Evolutionary conservation across 495 filamentous ascomycete genomes (phyloP), one percentile per base, ranked within the genome.

Genomic region (Parachaetomium inaequale): DNA sequence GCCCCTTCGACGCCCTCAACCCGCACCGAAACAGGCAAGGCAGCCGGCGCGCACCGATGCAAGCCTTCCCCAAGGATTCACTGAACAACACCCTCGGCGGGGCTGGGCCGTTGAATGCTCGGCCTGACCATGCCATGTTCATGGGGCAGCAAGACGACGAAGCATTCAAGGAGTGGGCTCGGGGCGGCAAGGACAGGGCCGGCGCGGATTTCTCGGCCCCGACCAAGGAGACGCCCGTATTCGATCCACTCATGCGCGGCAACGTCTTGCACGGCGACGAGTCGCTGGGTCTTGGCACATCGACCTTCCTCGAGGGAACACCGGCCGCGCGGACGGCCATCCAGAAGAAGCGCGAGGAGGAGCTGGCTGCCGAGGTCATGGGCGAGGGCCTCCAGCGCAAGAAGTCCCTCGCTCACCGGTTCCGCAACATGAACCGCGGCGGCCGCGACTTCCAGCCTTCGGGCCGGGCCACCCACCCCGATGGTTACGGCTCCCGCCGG

Each of bases 1-100:
- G 95, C 26, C 95, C 95, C 10, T 99, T 96, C 68, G 95, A 99
- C 76, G 95, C 95, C 17, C 94, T 92, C 75, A 97, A 97, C 67
- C 93, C 95, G 7, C 88, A 94, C 73, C 89, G 95, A 62, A 99
- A 99, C 72, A 86, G 90, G 52, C 90, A 89, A 68, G 90, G 88
- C 55, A 83, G 87, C 63, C 84, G 87, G 59, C 86, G 89, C 31
- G 92, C 94, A 14, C 95, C 95, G 3, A 96, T 99, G 90, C 88
- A 97, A 71, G 95, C 95, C 7, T 99, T 98, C 75, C 92, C 95
- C 21, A 87, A 89, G 63, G 90, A 87, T 64, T 96, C 91, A 11
- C 81, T 87, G 59, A 99, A 99, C 78, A 98, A 97, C 78, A 85
- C 87, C 4, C 75, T 99, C 25, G 93, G 93, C 43, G 94, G 95